Evolutionary conservation across 192 early-diverging fungal species (phyloP).

Genomic region (Geranomyces michiganensis): DNA sequence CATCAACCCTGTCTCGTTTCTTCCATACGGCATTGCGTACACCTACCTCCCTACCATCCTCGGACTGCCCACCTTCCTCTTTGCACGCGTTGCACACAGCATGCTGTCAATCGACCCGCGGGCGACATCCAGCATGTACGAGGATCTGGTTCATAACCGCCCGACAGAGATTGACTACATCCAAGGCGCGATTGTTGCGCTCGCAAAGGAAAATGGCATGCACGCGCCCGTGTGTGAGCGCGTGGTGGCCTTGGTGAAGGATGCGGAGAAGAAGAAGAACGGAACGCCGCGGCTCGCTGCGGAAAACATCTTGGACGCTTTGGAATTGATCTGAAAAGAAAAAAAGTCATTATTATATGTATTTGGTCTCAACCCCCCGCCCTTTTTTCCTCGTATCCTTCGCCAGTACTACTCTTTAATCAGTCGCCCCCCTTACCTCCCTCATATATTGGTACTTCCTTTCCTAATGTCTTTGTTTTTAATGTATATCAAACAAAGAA

Average conservation of each 20-base stretch:
- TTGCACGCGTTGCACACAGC: slow-evolving; percentile 19
- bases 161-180: slow-evolving; percentile 51
- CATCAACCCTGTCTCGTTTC: slow-evolving; percentile 46
- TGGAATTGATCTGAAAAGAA: slow-evolving; percentile 27
- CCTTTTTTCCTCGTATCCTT: too few species aligned
- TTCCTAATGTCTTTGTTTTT: too few species aligned
- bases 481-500: too few species aligned
- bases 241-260: slow-evolving; percentile 31
- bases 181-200: slow-evolving; percentile 44
- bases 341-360: too few species aligned
- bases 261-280: slow-evolving; percentile 24
- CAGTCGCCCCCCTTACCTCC: too few species aligned
- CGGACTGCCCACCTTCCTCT: slow-evolving; percentile 38
- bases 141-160: slow-evolving; percentile 42
- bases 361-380: too few species aligned
- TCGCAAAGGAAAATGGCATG: slow-evolving; percentile 34
- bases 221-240: slow-evolving; percentile 43
- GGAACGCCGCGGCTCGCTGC: slow-evolving; percentile 32
- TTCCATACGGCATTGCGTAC: slow-evolving; percentile 22
- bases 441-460: too few species aligned
- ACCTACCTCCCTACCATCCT: slow-evolving; percentile 35
- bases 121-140: slow-evolving; percentile 50
- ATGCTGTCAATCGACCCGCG: slow-evolving; percentile 40
- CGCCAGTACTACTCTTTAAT: too few species aligned
- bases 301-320: slow-evolving; percentile 38